Conservation (phyloP, 2,329 filamentous ascomycete species). For the Juglanconis juglandina region DNA sequence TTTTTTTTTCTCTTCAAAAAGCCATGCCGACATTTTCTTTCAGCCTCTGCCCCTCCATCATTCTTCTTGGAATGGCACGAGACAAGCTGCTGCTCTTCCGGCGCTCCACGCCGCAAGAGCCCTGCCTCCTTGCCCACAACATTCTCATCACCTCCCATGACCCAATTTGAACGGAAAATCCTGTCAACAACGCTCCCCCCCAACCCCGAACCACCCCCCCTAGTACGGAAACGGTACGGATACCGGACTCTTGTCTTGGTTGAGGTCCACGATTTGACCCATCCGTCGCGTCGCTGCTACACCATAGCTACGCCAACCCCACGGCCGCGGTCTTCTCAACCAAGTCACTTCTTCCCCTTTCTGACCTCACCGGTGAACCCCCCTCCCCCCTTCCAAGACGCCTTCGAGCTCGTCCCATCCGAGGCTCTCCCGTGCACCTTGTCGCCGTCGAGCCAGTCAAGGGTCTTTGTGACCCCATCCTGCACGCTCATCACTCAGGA, state of each 20-base stretch:
- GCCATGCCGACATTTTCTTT: constrained; percentile 34
- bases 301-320: constrained; percentile 2
- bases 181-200: not conserved
- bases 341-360: not conserved
- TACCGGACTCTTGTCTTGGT: too few relatives aligned
- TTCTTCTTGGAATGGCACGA: constrained; percentile 38
- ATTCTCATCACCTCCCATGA: not conserved
- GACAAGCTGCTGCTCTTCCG: constrained; percentile 32
- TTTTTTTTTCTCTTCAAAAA: constrained; percentile 34
- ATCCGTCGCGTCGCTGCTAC: too few relatives aligned
- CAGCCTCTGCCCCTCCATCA: constrained; percentile 29
- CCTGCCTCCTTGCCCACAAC: constrained; percentile 19
- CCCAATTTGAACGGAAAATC: not conserved
- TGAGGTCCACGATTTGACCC: too few relatives aligned
- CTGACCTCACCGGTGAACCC: not conserved
- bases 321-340: not conserved
- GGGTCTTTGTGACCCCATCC: not conserved
- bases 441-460: not conserved
- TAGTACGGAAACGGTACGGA: too few relatives aligned
- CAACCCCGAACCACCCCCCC: not conserved
- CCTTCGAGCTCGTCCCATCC: not conserved
- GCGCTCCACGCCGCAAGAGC: constrained; percentile 36
- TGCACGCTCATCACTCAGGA: not conserved
- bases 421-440: not conserved
- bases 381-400: not conserved